Evolutionary conservation across 306 rosid species (phyloP), one percentile per base, ranked within the genome.

Genomic region (Acacia melanoxylon): DNA sequence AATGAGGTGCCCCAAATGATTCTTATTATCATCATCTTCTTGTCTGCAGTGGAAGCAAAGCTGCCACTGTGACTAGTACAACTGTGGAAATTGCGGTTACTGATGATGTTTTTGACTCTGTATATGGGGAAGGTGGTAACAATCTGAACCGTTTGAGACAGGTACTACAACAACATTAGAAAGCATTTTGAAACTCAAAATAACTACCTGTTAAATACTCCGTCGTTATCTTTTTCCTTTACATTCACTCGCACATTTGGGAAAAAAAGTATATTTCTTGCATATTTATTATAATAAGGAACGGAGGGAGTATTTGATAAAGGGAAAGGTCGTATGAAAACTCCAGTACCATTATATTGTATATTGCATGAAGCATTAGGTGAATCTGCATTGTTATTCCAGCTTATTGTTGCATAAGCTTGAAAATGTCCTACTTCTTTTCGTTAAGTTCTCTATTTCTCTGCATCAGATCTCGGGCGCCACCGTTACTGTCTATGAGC

Each of bases 61-160:
- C 96, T 72, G 90, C 93, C 51, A 75, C 88, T n/a, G 94, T 91
- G 87, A 95, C 97, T 6, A 91, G 89, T 73, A 89, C 98, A 49
- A 91, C 96, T 6, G 92, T 95, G 58, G 96, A 95, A 90, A 85
- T 95, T 76, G 33, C 89, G 78, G 93, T 95, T 89, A 90, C 98
- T 3, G 92, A 88, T 61, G 85, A 89, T 76, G 89, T 89, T 29
- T 83, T 95, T 65, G 90, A 86, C 78, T 90, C 90, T 75, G 93
- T 93, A 77, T 91, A 91, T 40, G 99, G 98, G 46, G 98, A 93
- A 81, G 86, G 81, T 75, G 94, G 99, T 74, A 81, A 84, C 89
- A 95, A 93, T 87, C 91, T 95, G 74, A 74, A 69, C 75, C 97
- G 88, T 29, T 54, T 95, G 83, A 91, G 93, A 93, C 96, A 95